Conservation (phyloP, 352 stramenopile species). For the Pythium aristosporum region DNA sequence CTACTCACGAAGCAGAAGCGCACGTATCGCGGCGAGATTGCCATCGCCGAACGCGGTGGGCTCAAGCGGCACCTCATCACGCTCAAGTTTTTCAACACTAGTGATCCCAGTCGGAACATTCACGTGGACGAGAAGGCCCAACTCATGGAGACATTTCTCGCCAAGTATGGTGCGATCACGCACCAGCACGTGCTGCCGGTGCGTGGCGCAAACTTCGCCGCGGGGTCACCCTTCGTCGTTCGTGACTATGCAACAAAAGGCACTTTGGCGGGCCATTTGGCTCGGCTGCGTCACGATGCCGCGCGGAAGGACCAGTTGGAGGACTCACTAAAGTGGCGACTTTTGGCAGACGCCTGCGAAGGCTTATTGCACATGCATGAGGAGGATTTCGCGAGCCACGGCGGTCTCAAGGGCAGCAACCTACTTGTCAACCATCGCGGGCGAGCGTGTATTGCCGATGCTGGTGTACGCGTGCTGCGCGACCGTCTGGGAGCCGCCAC, state of each 20-base stretch:
- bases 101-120: constrained; percentile 28
- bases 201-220: constrained; percentile 54
- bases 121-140: constrained; percentile 47
- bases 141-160: constrained; percentile 44
- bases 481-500: constrained; percentile 34
- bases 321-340: constrained; percentile 48
- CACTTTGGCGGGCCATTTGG: constrained; percentile 49
- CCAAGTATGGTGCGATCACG: constrained; percentile 45
- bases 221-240: constrained; percentile 46
- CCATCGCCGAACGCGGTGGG: constrained; percentile 15
- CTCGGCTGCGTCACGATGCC: constrained; percentile 27
- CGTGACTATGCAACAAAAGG: constrained; percentile 64
- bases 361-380: constrained; percentile 68
- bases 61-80: constrained; percentile 43
- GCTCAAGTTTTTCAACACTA: constrained; percentile 64
- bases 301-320: constrained; percentile 28
- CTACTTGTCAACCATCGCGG: constrained; percentile 73
- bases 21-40: constrained; percentile 52
- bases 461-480: constrained; percentile 30
- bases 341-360: constrained; percentile 58
- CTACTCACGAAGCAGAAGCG: constrained; percentile 36
- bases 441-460: constrained; percentile 57
- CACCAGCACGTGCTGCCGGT: constrained; percentile 67
- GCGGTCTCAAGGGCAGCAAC: constrained; percentile 62
- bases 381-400: constrained; percentile 47